Evolutionary conservation across 192 early-diverging fungal genomes (phyloP).

Genomic region (Endogone sp.): DNA sequence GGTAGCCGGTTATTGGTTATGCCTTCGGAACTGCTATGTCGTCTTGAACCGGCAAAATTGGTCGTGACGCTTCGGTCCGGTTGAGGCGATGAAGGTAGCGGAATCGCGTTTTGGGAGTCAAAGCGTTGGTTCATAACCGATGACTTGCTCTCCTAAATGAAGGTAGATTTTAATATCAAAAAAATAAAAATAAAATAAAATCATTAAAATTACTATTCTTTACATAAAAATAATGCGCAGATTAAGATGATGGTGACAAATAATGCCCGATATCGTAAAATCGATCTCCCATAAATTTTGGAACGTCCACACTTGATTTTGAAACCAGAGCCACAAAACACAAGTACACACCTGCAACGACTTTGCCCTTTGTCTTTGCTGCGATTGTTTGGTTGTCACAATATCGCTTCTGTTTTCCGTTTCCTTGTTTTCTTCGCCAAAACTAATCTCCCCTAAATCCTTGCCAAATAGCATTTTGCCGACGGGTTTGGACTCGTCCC

Average conservation of each 20-base stretch:
- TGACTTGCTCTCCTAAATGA: conserved; percentile 9
- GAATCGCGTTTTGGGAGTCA: not conserved
- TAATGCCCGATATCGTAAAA: too few species aligned
- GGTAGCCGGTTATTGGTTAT: not conserved
- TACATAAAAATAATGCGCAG: too few species aligned
- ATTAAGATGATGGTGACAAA: too few species aligned
- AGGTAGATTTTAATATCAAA: not conserved
- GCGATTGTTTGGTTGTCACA: conserved; percentile 7
- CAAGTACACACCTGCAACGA: conserved; percentile 10
- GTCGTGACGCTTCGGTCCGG: not conserved
- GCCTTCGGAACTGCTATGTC: not conserved
- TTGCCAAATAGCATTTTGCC: conserved; percentile 24
- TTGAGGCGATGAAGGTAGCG: not conserved
- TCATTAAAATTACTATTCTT: too few species aligned
- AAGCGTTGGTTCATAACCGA: conserved; percentile 7
- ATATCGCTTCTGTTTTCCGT: conserved; percentile 13
- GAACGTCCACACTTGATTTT: too few species aligned
- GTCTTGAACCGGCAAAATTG: not conserved
- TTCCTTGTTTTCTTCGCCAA: conserved; percentile 10
- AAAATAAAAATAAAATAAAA: not conserved
- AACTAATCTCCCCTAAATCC: conserved; percentile 11
- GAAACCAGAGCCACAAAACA: not conserved
- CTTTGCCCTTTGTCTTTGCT: conserved; percentile 19
- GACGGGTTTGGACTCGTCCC: conserved; percentile 1
- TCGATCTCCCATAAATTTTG: too few species aligned